A percentile compares a stretch with the other conserved stretches of the same genome.
Conservation (phyloP, 2,329 filamentous ascomycete genomes). For the Penicillium sp. region DNA sequence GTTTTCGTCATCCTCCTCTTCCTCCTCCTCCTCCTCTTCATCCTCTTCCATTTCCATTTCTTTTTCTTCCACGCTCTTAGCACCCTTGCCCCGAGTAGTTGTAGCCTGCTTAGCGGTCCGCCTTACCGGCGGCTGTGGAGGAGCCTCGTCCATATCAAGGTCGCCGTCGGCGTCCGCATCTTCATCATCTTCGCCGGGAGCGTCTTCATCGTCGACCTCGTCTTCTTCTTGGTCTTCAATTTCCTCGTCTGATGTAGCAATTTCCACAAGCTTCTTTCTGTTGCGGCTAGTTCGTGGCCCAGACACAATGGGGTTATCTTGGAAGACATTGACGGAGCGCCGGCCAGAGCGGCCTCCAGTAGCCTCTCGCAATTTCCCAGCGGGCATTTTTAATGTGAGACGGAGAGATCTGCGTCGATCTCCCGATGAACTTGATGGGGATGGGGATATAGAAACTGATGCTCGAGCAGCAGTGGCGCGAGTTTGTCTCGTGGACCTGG, state of each 20-base stretch:
- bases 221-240: slow-evolving; percentile 48
- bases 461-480: slow-evolving; percentile 29
- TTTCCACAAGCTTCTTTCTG: slow-evolving; percentile 47
- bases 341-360: slow-evolving; percentile 35
- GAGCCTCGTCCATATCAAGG: slow-evolving; percentile 49
- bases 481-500: slow-evolving; percentile 40
- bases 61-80: slow-evolving; percentile 50
- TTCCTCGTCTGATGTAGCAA: slow-evolving; percentile 49
- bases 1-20: slow-evolving; percentile 55
- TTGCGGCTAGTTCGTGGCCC: slow-evolving; percentile 48
- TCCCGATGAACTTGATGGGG: slow-evolving; percentile 34
- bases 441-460: slow-evolving; percentile 41
- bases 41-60: slow-evolving; percentile 45
- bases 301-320: slow-evolving; percentile 47
- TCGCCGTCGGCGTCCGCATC: slow-evolving; percentile 38
- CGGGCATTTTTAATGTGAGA: slow-evolving; percentile 52
- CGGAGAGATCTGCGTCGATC: slow-evolving; percentile 45
- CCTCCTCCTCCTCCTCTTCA: slow-evolving; percentile 44
- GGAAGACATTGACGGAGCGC: slow-evolving; percentile 46
- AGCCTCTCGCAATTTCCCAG: slow-evolving; percentile 51
- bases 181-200: slow-evolving; percentile 41
- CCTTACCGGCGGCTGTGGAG: slow-evolving; percentile 40
- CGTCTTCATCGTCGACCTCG: slow-evolving; percentile 43
- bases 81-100: slow-evolving; percentile 33
- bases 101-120: slow-evolving; percentile 40